A percentile compares a stretch with the other conserved stretches of the same genome.
phyloP scores from a whole-genome alignment of 331 rosid genomes.

The Acacia pycnantha region DNA sequence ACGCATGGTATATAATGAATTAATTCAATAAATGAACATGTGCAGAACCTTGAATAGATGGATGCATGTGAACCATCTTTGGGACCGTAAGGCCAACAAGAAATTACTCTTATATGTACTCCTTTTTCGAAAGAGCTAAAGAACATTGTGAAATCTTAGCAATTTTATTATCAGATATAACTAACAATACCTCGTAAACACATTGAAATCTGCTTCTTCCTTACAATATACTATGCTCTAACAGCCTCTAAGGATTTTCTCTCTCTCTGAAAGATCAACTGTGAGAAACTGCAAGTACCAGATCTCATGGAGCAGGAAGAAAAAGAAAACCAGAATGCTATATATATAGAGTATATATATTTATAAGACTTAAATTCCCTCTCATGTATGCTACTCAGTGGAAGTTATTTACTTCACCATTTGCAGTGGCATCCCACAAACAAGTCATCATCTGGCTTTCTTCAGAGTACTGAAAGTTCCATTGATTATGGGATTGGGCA shows the following conservation, averaged over 20 bases:
- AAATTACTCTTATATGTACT: not conserved
- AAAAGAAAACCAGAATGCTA: not conserved
- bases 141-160: not conserved
- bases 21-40: not conserved
- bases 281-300: not conserved
- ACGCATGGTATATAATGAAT: not conserved
- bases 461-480: slow-evolving; percentile 34
- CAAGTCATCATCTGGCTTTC: slow-evolving; percentile 32
- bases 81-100: not conserved
- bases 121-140: not conserved
- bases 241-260: not conserved
- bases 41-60: not conserved
- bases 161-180: not conserved
- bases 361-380: not conserved
- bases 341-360: not conserved
- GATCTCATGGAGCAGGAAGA: not conserved
- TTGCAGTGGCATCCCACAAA: slow-evolving; percentile 41
- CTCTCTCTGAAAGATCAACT: not conserved
- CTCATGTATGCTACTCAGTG: not conserved
- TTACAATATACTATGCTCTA: not conserved
- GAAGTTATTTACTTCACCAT: not conserved
- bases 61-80: not conserved
- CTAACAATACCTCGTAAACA: not conserved
- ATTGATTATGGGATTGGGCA: slow-evolving; percentile 34
- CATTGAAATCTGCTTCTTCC: not conserved